These are phyloP conservation scores for Blastocystis sp. DNA, from an alignment of 352 stramenopile species.

Conservation along the genomic window DNA sequence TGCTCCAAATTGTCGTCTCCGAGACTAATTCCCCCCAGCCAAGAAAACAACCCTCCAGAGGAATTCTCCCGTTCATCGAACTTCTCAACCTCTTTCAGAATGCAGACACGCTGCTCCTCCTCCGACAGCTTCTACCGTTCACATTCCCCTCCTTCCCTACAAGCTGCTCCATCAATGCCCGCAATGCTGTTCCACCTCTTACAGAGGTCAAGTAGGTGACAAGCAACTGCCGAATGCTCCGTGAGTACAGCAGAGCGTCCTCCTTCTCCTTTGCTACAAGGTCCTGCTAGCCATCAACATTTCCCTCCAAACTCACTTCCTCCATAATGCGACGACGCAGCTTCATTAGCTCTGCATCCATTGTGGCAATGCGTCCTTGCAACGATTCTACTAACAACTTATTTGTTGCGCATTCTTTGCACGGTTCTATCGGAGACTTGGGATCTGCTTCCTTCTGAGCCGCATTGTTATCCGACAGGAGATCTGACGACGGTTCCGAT, in stretches of 20 bases:
- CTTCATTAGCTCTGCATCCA: conserved; percentile 38
- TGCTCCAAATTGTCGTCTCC: conserved; percentile 63
- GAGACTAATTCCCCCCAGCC: conserved; percentile 66
- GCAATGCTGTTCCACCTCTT: conserved; percentile 69
- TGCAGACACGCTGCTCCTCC: conserved; percentile 40
- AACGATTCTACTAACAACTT: background rate
- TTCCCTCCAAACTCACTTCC: conserved; percentile 64
- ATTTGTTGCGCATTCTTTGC: background rate
- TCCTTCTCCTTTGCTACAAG: background rate
- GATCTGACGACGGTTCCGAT: background rate
- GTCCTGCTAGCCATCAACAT: conserved; percentile 64
- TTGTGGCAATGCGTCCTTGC: background rate
- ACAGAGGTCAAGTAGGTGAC: conserved; percentile 69
- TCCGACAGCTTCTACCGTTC: conserved; percentile 51
- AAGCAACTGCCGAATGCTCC: conserved; percentile 67
- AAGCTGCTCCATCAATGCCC: conserved; percentile 69
- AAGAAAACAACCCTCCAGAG: background rate
- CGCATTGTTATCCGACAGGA: background rate
- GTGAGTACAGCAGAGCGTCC: background rate
- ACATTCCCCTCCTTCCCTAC: conserved; percentile 67
- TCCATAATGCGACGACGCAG: background rate
- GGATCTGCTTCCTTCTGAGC: background rate
- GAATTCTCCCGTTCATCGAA: conserved; percentile 71
- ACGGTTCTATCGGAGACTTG: background rate
- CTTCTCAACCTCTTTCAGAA: conserved; percentile 73